A percentile compares a stretch with the other conserved stretches of the same genome.
Conservation (phyloP, 2,329 filamentous ascomycete genomes). For the Pseudopithomyces maydicus region DNA sequence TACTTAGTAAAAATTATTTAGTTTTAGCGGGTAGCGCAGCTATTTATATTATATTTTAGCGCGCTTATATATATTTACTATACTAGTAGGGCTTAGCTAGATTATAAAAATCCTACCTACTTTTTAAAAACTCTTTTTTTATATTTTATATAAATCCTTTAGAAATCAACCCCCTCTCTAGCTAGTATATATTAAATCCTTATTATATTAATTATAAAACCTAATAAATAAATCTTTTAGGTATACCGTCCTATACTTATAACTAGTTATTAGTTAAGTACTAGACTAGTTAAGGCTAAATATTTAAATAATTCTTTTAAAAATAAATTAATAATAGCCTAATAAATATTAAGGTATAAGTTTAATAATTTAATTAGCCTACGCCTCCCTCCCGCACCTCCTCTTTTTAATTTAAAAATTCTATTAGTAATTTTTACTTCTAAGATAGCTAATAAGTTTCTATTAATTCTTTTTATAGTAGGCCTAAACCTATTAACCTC, state of each 20-base stretch:
- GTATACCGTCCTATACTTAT: slow-evolving; percentile 1
- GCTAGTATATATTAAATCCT: too few species aligned
- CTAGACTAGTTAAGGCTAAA: not conserved
- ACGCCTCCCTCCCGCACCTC: not conserved
- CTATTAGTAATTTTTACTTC: not conserved
- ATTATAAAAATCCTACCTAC: too few species aligned
- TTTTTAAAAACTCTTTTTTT: not conserved
- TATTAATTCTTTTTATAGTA: too few species aligned
- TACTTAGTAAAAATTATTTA: too few species aligned
- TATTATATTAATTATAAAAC: not conserved
- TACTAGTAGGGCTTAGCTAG: too few species aligned
- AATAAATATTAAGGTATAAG: not conserved
- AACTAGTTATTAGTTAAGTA: not conserved
- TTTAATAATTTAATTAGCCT: not conserved
- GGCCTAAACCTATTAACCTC: too few species aligned
- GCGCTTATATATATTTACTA: too few species aligned
- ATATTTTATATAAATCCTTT: too few species aligned
- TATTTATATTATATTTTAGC: too few species aligned
- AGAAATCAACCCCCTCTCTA: too few species aligned
- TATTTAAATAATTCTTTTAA: slow-evolving; percentile 8
- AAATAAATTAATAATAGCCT: not conserved
- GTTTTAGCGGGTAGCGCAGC: too few species aligned
- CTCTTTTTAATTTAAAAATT: slow-evolving; percentile 7
- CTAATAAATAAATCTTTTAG: too few species aligned
- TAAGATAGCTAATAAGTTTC: not conserved